Conservation (phyloP, 768 basidiomycete genomes). For the Guyanaporus albipodus region DNA sequence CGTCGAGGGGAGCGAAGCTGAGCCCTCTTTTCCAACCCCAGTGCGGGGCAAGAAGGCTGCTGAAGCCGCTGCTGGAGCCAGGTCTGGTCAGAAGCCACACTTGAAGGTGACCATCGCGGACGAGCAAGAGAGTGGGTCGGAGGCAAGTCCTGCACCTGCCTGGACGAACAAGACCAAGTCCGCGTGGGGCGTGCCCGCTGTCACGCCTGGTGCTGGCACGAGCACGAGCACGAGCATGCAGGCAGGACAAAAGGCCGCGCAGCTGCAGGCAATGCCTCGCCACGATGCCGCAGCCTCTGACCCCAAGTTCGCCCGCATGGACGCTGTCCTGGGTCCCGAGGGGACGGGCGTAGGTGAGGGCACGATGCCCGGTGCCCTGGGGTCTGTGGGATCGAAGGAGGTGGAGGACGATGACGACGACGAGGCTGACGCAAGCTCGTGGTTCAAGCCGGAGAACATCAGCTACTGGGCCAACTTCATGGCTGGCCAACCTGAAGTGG, state of each 20-base stretch:
- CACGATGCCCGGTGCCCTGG: constrained; percentile 7
- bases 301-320: constrained; percentile 13
- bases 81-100: constrained; percentile 14
- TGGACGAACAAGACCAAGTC: constrained; percentile 18
- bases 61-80: not conserved
- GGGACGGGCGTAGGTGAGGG: not conserved
- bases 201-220: not conserved
- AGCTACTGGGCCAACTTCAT: constrained; percentile 31
- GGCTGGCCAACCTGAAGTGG: constrained; percentile 12
- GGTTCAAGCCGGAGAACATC: constrained; percentile 23
- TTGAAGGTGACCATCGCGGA: constrained; percentile 16
- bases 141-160: not conserved
- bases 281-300: constrained; percentile 3
- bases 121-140: constrained; percentile 19
- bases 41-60: constrained; percentile 15
- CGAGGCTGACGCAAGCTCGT: constrained; percentile 18
- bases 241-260: constrained; percentile 11
- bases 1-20: constrained; percentile 11
- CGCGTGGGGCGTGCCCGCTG: constrained; percentile 9
- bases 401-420: constrained; percentile 19
- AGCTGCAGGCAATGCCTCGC: constrained; percentile 8
- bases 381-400: constrained; percentile 2
- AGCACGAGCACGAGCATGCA: constrained; percentile 7
- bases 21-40: constrained; percentile 3
- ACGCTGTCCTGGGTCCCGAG: constrained; percentile 13